phyloP scores from a whole-genome alignment of 1,284 basidiomycete genomes.

The Ustilago nuda region DNA sequence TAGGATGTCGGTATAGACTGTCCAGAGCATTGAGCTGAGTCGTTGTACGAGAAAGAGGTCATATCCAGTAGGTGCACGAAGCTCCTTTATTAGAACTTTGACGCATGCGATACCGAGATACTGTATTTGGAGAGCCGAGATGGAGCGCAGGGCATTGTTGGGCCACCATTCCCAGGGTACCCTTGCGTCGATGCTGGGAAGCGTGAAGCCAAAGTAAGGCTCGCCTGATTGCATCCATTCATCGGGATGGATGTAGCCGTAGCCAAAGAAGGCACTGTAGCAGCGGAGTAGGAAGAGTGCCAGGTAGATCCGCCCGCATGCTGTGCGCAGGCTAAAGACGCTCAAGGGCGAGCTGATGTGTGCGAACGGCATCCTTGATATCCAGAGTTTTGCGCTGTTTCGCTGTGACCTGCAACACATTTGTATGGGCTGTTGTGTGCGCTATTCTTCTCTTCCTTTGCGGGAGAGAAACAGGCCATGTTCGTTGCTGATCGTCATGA shows the following conservation, averaged over 20 bases:
- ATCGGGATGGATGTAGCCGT: conserved; percentile 68
- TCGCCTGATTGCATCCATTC: conserved; percentile 70
- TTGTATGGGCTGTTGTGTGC: not conserved
- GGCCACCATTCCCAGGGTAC: conserved; percentile 46
- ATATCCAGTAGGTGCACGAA: conserved; percentile 5
- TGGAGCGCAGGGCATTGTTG: conserved; percentile 27
- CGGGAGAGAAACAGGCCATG: not conserved
- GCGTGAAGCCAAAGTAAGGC: conserved; percentile 36
- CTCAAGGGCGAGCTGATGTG: conserved; percentile 2
- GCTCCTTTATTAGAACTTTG: not conserved
- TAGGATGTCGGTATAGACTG: conserved; percentile 20
- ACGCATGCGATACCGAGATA: conserved; percentile 7
- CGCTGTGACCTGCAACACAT: not conserved
- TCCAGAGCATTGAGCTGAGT: conserved; percentile 10
- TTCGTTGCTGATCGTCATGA: not conserved
- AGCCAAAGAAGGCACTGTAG: conserved; percentile 56
- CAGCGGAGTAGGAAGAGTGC: conserved; percentile 55
- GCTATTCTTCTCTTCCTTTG: not conserved
- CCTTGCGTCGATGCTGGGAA: not conserved
- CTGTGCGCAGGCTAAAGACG: conserved; percentile 21
- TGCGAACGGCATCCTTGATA: conserved; percentile 4
- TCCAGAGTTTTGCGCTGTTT: not conserved
- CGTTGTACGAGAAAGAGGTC: conserved; percentile 28
- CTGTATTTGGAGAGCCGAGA: conserved; percentile 14
- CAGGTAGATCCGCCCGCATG: conserved; percentile 34